A percentile compares a stretch with the other conserved stretches of the same genome.
Evolutionary conservation across 2,329 filamentous ascomycete species (phyloP).

Genomic region (Huntiella bhutanensis): DNA sequence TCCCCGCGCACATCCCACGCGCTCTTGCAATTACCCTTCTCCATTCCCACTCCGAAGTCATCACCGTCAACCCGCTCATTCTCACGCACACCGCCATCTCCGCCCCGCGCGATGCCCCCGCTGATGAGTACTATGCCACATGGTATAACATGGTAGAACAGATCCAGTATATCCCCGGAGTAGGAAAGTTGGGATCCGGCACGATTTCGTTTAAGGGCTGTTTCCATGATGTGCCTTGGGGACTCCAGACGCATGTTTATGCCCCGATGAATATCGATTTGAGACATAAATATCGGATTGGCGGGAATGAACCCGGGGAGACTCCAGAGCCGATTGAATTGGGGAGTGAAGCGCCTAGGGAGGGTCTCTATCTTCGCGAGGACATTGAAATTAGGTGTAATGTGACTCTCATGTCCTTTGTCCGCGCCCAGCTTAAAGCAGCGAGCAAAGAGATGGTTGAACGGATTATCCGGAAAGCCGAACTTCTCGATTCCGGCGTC

Average conservation of each 20-base stretch:
- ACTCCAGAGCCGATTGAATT: conserved; percentile 42
- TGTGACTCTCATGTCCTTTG: conserved; percentile 42
- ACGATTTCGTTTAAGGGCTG: conserved; percentile 52
- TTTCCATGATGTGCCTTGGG: conserved; percentile 55
- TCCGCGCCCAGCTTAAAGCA: conserved; percentile 47
- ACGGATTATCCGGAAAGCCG: conserved; percentile 52
- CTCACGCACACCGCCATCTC: conserved; percentile 43
- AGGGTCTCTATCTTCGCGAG: conserved; percentile 49
- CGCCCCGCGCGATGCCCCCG: conserved; percentile 45
- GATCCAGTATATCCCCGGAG: conserved; percentile 47
- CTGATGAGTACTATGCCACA: conserved; percentile 53
- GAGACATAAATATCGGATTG: conserved; percentile 48
- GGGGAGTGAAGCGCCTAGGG: conserved; percentile 38
- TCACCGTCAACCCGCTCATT: conserved; percentile 51
- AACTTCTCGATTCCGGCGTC: conserved; percentile 45
- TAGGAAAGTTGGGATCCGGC: conserved; percentile 44
- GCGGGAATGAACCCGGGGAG: conserved; percentile 51
- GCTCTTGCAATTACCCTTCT: conserved; percentile 56
- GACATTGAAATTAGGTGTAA: conserved; percentile 56
- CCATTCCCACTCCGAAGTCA: conserved; percentile 51
- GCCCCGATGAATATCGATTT: conserved; percentile 48
- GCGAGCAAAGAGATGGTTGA: conserved; percentile 49
- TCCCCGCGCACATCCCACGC: conserved; percentile 50
- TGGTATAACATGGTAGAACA: conserved; percentile 57
- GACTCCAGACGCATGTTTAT: conserved; percentile 53